Conservation (phyloP, 1,284 basidiomycete genomes). For the Leccinum pallidistipes region DNA sequence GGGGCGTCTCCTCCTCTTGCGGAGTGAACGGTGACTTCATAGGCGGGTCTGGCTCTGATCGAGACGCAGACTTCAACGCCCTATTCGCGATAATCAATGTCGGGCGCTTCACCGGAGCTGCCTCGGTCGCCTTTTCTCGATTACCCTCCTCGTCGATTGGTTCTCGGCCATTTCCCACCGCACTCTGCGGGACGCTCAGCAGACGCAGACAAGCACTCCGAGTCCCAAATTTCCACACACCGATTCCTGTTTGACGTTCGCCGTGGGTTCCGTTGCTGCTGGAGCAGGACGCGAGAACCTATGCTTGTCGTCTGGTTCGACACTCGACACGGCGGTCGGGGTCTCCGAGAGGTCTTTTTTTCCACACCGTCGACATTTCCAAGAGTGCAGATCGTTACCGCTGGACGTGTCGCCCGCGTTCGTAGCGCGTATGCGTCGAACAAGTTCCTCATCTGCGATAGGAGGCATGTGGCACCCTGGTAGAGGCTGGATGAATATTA, state of each 20-base stretch:
- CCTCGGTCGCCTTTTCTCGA: not conserved
- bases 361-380: slow-evolving; percentile 30
- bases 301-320: slow-evolving; percentile 1
- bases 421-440: slow-evolving; percentile 23
- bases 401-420: slow-evolving; percentile 15
- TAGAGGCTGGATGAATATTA: too few species aligned
- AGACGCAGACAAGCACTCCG: not conserved
- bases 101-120: not conserved
- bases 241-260: slow-evolving; percentile 3
- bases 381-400: slow-evolving; percentile 16
- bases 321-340: slow-evolving; percentile 6
- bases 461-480: slow-evolving; percentile 33
- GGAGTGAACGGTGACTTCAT: not conserved
- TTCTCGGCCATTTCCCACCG: not conserved
- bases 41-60: not conserved
- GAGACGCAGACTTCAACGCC: not conserved
- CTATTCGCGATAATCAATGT: slow-evolving; percentile 2
- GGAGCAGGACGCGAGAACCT: not conserved
- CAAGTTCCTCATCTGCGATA: slow-evolving; percentile 25
- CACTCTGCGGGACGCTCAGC: slow-evolving; percentile 14
- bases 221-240: slow-evolving; percentile 9
- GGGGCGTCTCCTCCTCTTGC: not conserved
- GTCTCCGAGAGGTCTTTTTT: slow-evolving; percentile 17
- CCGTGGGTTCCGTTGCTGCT: not conserved
- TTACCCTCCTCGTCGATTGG: not conserved